Conservation (phyloP, 2,329 filamentous ascomycete species). For the Cordyceps cateniannulata region DNA sequence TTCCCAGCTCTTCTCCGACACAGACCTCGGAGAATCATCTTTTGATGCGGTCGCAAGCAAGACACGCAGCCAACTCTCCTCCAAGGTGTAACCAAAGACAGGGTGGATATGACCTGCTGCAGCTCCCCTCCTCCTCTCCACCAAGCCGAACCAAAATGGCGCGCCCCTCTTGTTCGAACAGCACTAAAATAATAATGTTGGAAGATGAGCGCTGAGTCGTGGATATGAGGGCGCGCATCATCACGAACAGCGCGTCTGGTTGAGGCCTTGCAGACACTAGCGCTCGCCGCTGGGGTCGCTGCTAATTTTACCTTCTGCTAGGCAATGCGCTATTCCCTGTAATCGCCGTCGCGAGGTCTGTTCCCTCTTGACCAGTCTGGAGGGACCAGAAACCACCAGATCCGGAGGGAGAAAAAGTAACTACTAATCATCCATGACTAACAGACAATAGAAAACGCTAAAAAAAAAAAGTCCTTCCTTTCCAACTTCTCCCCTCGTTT, state of each 20-base stretch:
- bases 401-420: not conserved
- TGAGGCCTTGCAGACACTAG: not conserved
- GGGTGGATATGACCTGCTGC: no score
- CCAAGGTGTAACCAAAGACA: no score
- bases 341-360: not conserved
- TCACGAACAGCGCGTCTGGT: not conserved
- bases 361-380: not conserved
- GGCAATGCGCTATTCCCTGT: not conserved
- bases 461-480: not conserved
- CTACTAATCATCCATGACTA: not conserved
- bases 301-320: conserved; percentile 1
- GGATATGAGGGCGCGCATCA: not conserved
- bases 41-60: not conserved
- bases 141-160: not conserved
- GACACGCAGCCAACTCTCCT: not conserved
- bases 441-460: not conserved
- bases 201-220: not conserved
- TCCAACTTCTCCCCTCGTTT: not conserved
- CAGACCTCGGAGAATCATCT: not conserved
- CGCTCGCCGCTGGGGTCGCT: not conserved
- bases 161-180: not conserved
- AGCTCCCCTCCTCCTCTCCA: not conserved
- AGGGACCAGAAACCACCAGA: not conserved
- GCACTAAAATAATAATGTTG: not conserved
- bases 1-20: not conserved